These are phyloP conservation scores for Fagopyrum homotropicum DNA, from an alignment of 148 eudicot genomes.

Conservation along the genomic window DNA sequence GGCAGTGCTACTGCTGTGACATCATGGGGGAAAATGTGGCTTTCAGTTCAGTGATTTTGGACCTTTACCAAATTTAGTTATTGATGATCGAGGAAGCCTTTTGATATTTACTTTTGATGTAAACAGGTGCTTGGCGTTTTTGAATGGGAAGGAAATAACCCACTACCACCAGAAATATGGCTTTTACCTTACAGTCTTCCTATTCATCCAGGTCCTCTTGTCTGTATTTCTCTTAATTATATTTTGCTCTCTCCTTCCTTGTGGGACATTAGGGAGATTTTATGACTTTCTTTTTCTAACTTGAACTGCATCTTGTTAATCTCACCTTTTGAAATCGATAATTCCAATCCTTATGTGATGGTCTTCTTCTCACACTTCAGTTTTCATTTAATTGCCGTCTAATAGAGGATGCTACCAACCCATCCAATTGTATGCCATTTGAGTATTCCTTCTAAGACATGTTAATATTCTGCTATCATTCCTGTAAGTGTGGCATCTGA, in stretches of 20 bases:
- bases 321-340: neutral
- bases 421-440: neutral
- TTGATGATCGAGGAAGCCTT: neutral
- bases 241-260: neutral
- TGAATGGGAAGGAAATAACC: slow-evolving; percentile 98
- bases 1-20: slow-evolving; percentile 90
- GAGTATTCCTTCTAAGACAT: neutral
- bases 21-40: slow-evolving; percentile 99
- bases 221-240: neutral
- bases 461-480: neutral
- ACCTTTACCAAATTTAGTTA: slow-evolving; percentile 15
- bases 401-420: neutral
- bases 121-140: slow-evolving; percentile 85
- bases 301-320: neutral
- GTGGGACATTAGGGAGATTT: neutral
- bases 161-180: slow-evolving; percentile 96
- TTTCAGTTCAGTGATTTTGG: slow-evolving; percentile 60
- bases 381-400: neutral
- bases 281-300: neutral
- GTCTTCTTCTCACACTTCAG: neutral
- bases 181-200: slow-evolving; percentile 86
- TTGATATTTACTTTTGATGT: slow-evolving; percentile 7
- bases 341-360: neutral
- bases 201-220: slow-evolving; percentile 77
- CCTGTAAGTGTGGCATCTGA: neutral